Evolutionary conservation across 257 asterid species (phyloP).

Genomic region (Scutellaria galericulata): DNA sequence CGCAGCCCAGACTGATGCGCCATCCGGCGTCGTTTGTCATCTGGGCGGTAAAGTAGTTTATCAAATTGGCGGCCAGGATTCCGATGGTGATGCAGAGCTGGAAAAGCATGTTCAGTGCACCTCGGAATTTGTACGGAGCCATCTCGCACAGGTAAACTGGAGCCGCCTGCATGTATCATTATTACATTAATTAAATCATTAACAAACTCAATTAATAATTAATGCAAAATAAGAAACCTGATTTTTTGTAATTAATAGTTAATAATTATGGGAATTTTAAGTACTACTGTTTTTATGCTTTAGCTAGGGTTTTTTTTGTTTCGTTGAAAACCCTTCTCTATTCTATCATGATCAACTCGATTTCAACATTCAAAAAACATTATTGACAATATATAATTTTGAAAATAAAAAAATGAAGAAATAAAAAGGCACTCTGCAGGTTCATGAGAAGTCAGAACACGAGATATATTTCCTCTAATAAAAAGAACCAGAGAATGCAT

Average conservation of each 20-base stretch:
- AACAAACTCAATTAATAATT: not conserved
- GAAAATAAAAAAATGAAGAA: too few species aligned
- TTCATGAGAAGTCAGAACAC: too few species aligned
- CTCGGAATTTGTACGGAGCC: constrained; percentile 58
- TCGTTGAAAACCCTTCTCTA: too few species aligned
- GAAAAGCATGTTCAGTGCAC: constrained; percentile 50
- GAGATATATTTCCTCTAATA: too few species aligned
- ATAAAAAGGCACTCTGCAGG: too few species aligned
- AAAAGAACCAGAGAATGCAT: too few species aligned
- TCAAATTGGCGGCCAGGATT: constrained; percentile 37
- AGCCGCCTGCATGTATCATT: too few species aligned
- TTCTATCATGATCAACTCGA: too few species aligned
- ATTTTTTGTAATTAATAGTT: not conserved
- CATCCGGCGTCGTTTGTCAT: constrained; percentile 29
- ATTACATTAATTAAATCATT: too few species aligned
- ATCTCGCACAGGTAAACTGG: not conserved
- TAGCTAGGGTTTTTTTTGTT: too few species aligned
- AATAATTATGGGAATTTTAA: not conserved
- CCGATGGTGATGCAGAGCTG: constrained; percentile 55
- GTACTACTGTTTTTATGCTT: not conserved
- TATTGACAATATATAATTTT: too few species aligned
- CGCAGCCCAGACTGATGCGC: constrained; percentile 49
- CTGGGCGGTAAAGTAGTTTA: constrained; percentile 34
- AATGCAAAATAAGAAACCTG: not conserved
- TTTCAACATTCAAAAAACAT: not conserved